phyloP scores from a whole-genome alignment of 1,284 basidiomycete species.

The Austroboletus rostrupii region DNA sequence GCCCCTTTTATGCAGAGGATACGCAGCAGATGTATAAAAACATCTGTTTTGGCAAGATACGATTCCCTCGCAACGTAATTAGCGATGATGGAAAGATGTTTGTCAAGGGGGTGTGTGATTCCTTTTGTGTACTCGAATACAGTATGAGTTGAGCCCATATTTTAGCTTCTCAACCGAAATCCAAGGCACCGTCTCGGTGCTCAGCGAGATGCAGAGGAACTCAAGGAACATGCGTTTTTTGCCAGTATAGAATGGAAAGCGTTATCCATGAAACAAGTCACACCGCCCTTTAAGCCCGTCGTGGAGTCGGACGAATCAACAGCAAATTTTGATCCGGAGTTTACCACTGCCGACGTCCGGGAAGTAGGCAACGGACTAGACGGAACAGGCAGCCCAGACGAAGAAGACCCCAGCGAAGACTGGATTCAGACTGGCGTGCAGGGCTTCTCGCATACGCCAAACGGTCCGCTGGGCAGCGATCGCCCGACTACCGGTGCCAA shows the following conservation, averaged over 20 bases:
- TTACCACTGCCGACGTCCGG: slow-evolving; percentile 83
- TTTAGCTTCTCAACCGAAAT: slow-evolving; percentile 92
- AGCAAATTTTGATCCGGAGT: slow-evolving; percentile 97
- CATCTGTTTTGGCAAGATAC: slow-evolving; percentile 98
- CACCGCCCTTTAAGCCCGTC: slow-evolving; percentile 96
- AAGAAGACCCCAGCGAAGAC: slow-evolving; percentile 71
- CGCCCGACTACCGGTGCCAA: slow-evolving; percentile 18
- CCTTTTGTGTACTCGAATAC: slow-evolving; percentile 7
- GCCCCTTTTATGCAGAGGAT: slow-evolving; percentile 98
- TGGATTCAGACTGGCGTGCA: slow-evolving; percentile 48
- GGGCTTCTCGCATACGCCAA: slow-evolving; percentile 53
- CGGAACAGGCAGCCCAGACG: slow-evolving; percentile 49
- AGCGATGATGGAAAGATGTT: slow-evolving; percentile 99
- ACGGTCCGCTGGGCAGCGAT: slow-evolving; percentile 72
- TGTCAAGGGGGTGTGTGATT: slow-evolving; percentile 80
- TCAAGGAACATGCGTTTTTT: slow-evolving; percentile 98
- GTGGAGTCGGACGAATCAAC: slow-evolving; percentile 98
- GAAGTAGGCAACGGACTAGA: slow-evolving; percentile 64
- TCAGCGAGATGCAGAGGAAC: slow-evolving; percentile 84
- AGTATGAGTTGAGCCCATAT: slow-evolving; percentile 14
- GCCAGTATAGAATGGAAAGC: slow-evolving; percentile 86
- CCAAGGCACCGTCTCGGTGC: slow-evolving; percentile 96
- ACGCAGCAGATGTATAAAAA: slow-evolving; percentile 99
- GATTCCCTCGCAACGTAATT: slow-evolving; percentile 96
- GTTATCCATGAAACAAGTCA: slow-evolving; percentile 85